Conservation (phyloP, 495 filamentous ascomycete genomes). For the Trichoderma gamsii region DNA sequence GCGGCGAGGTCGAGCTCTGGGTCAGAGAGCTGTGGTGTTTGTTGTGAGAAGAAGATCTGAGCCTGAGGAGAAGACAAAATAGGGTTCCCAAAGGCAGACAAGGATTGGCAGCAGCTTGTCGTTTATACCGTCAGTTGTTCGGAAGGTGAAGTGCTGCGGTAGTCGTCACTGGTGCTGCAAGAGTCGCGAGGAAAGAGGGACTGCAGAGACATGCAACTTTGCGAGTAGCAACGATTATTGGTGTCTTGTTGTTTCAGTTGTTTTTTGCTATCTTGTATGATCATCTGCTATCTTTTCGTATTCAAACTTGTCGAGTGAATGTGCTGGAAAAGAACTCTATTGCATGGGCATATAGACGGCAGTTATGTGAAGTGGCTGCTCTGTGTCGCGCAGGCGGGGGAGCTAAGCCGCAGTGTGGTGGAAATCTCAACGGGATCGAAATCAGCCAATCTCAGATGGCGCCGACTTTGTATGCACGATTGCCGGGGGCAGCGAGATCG, state of each 20-base stretch:
- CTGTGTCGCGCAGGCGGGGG: neutral
- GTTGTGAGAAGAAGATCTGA: neutral
- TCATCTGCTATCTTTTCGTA: neutral
- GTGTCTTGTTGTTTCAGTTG: neutral
- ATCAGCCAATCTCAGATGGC: neutral
- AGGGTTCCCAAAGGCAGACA: neutral
- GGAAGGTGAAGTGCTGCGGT: neutral
- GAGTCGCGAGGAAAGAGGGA: neutral
- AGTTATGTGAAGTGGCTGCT: neutral
- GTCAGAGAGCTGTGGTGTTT: neutral
- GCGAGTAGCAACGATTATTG: neutral
- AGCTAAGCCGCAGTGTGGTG: neutral
- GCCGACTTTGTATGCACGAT: constrained; percentile 5
- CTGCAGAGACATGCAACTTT: neutral
- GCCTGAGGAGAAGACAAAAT: neutral
- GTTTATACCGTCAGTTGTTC: neutral
- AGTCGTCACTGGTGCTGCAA: neutral
- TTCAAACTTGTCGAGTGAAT: too few relatives aligned
- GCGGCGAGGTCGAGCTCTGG: neutral
- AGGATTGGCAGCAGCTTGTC: neutral
- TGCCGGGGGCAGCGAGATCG: neutral
- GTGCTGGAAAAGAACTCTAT: too few relatives aligned
- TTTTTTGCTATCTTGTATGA: neutral
- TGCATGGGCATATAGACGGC: neutral
- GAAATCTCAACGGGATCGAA: neutral